Percentiles rank a stretch among this genome's conserved stretches.
Evolutionary conservation across 176 grass and related monocot species (phyloP).

Genomic region (Hyparrhenia diplandra): DNA sequence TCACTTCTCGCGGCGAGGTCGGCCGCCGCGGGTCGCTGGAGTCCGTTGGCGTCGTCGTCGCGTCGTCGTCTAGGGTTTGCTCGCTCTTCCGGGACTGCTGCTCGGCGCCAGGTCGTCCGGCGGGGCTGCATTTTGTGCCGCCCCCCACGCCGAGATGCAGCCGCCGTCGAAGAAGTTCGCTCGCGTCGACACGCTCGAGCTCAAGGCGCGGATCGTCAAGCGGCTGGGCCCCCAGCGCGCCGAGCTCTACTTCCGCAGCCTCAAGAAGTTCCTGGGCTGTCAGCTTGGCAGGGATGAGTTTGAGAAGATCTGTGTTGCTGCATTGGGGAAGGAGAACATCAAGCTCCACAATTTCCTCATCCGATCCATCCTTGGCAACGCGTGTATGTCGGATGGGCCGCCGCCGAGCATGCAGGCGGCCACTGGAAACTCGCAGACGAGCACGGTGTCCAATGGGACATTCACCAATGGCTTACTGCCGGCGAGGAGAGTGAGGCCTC

Average conservation of each 20-base stretch:
- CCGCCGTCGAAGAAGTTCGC: conserved; percentile 43
- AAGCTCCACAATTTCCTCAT: conserved; percentile 60
- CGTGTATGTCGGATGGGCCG: conserved; percentile 10
- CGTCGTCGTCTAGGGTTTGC: conserved; percentile 35
- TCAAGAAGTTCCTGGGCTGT: conserved; percentile 42
- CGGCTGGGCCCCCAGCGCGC: conserved; percentile 49
- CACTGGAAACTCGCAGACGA: conserved; percentile 60
- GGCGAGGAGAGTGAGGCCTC: conserved; percentile 5
- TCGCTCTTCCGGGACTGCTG: not conserved
- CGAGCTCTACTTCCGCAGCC: conserved; percentile 44
- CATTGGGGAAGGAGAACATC: conserved; percentile 64
- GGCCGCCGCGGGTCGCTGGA: not conserved
- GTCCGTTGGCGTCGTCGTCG: not conserved
- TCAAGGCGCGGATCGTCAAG: conserved; percentile 53
- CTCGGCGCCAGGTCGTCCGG: not conserved
- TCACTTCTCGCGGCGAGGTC: not conserved
- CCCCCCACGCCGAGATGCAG: conserved; percentile 40
- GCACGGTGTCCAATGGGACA: conserved; percentile 38
- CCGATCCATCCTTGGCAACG: conserved; percentile 52
- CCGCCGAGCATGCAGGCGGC: conserved; percentile 42
- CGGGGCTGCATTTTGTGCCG: conserved; percentile 32
- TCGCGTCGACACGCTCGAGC: conserved; percentile 46
- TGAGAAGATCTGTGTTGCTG: conserved; percentile 45
- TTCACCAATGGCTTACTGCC: conserved; percentile 15
- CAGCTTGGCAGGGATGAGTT: conserved; percentile 60